Conservation (phyloP, 495 filamentous ascomycete genomes). For the Penicillium canariense region DNA sequence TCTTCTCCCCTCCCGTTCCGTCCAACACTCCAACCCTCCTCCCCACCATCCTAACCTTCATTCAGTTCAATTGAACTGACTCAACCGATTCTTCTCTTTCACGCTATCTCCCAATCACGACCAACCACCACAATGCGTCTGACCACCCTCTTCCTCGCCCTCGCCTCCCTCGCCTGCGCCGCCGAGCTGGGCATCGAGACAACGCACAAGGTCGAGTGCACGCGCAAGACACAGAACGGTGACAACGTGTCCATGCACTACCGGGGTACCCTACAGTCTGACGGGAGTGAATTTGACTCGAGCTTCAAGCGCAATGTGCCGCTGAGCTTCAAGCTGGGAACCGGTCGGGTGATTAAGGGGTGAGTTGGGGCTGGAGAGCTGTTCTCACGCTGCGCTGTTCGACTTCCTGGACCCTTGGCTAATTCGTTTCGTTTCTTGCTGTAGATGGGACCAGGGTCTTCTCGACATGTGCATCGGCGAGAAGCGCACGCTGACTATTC, state of each 20-base stretch:
- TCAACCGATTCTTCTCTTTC: neutral
- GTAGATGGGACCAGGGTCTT: constrained; percentile 84
- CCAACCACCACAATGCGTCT: constrained; percentile 30
- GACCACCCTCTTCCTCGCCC: constrained; percentile 48
- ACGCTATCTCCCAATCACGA: neutral
- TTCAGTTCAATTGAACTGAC: neutral
- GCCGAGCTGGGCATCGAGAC: constrained; percentile 70
- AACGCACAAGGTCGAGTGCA: constrained; percentile 67
- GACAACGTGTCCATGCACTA: constrained; percentile 87
- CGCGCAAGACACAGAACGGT: constrained; percentile 70
- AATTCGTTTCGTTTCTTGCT: neutral
- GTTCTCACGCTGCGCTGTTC: neutral
- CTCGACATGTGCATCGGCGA: constrained; percentile 97
- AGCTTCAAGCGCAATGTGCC: constrained; percentile 72
- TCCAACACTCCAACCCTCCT: neutral
- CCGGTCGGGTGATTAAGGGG: constrained; percentile 84
- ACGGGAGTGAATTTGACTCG: constrained; percentile 55
- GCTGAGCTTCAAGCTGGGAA: constrained; percentile 74
- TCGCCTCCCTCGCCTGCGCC: constrained; percentile 47
- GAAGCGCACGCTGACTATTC: constrained; percentile 87
- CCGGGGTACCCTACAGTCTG: constrained; percentile 64
- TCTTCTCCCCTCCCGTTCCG: neutral
- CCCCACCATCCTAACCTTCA: neutral
- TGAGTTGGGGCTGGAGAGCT: constrained; percentile 38
- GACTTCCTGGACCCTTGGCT: neutral